phyloP scores from a whole-genome alignment of 2,329 filamentous ascomycete genomes.

The Myriosclerotinia duriaeana region DNA sequence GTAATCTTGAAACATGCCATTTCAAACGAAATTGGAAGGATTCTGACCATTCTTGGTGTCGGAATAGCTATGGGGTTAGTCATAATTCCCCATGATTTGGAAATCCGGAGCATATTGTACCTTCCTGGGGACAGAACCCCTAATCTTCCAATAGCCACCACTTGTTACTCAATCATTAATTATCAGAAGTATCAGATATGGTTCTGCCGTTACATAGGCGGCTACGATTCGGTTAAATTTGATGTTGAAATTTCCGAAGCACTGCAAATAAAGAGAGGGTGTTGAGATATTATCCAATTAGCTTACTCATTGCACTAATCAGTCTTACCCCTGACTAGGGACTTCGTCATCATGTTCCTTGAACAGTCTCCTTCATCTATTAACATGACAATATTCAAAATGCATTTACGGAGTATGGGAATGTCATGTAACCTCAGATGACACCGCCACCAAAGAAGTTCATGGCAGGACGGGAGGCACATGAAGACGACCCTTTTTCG shows the following conservation, averaged over 20 bases:
- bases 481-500: neutral
- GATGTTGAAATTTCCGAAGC: neutral
- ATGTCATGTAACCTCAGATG: neutral
- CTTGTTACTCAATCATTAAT: neutral
- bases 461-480: neutral
- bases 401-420: neutral
- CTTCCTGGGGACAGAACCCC: neutral
- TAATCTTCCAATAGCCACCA: neutral
- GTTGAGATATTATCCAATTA: neutral
- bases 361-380: neutral
- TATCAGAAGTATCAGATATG: neutral
- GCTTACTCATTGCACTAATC: neutral
- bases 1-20: neutral
- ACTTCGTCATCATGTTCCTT: neutral
- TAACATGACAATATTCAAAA: neutral
- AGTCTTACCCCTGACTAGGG: neutral
- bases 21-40: conserved; percentile 2
- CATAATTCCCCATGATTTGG: neutral
- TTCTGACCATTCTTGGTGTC: neutral
- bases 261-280: neutral
- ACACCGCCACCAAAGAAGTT: neutral
- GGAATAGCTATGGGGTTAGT: neutral
- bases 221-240: neutral
- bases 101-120: neutral
- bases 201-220: neutral